Percentiles rank a stretch among this genome's conserved stretches.
Conservation (phyloP, 371 early-diverging fungal species). For the Rhizopus sp. region DNA sequence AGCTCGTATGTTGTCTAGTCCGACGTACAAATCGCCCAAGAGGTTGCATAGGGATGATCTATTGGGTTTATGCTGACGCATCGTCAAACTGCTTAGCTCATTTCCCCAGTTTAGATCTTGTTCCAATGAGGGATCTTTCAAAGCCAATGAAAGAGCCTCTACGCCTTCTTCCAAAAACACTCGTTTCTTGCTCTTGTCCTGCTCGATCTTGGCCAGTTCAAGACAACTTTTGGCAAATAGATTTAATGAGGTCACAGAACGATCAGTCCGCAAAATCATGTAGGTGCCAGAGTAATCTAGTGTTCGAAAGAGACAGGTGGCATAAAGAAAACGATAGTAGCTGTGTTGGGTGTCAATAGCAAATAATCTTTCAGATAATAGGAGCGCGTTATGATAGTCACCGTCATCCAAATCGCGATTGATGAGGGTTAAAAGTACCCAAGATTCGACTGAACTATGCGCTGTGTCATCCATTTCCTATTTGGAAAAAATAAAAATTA, state of each 20-base stretch:
- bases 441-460: slow-evolving; percentile 37
- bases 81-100: slow-evolving; percentile 37
- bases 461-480: slow-evolving; percentile 8
- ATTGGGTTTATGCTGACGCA: slow-evolving; percentile 36
- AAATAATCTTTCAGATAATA: slow-evolving; percentile 50
- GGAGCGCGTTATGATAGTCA: slow-evolving; percentile 42
- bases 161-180: slow-evolving; percentile 51
- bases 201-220: slow-evolving; percentile 45
- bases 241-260: slow-evolving; percentile 34
- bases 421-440: slow-evolving; percentile 37
- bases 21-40: slow-evolving; percentile 42
- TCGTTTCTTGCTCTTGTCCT: slow-evolving; percentile 39
- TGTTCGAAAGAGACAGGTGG: slow-evolving; percentile 35
- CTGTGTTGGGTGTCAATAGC: slow-evolving; percentile 43
- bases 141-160: slow-evolving; percentile 32
- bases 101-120: slow-evolving; percentile 35
- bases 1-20: slow-evolving; percentile 37
- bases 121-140: slow-evolving; percentile 17
- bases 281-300: slow-evolving; percentile 45
- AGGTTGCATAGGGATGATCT: slow-evolving; percentile 30
- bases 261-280: slow-evolving; percentile 23
- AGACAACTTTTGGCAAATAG: slow-evolving; percentile 50
- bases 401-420: slow-evolving; percentile 51
- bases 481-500: neutral
- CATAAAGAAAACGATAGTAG: slow-evolving; percentile 45